phyloP scores from a whole-genome alignment of 2,329 filamentous ascomycete genomes.

The Clarireedia monteithiana region DNA sequence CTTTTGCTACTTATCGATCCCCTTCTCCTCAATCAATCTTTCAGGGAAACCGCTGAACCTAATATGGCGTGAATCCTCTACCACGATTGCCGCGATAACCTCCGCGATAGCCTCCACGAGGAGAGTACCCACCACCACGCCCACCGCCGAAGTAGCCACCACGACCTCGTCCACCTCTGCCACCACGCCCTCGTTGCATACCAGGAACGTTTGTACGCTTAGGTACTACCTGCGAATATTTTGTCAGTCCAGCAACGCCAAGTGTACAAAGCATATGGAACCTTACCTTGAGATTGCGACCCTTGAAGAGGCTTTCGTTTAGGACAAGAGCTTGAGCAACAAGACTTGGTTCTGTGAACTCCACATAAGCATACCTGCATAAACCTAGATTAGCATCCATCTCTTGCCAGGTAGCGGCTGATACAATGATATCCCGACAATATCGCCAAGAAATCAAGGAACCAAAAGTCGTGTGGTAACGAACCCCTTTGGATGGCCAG shows the following conservation, averaged over 20 bases:
- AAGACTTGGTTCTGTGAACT: conserved; percentile 89
- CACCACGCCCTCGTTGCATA: conserved; percentile 71
- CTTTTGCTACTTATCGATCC: background rate
- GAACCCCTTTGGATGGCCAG: conserved; percentile 97
- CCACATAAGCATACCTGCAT: conserved; percentile 91
- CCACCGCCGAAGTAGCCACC: conserved; percentile 35
- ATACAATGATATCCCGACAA: conserved; percentile 23
- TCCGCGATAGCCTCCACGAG: conserved; percentile 52
- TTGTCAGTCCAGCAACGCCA: background rate
- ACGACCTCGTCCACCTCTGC: conserved; percentile 40
- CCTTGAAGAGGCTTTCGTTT: conserved; percentile 94
- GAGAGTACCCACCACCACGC: conserved; percentile 27
- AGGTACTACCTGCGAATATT: conserved; percentile 56
- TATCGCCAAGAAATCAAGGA: conserved; percentile 7
- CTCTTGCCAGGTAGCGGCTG: conserved; percentile 52
- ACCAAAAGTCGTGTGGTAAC: conserved; percentile 33
- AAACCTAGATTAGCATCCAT: conserved; percentile 35
- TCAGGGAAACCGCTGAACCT: conserved; percentile 20
- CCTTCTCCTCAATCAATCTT: background rate
- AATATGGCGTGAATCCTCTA: conserved; percentile 59
- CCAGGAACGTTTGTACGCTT: conserved; percentile 97
- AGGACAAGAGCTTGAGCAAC: conserved; percentile 90
- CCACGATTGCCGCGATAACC: conserved; percentile 47
- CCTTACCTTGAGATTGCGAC: conserved; percentile 85
- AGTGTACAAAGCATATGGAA: background rate